Conservation (phyloP, 2,329 filamentous ascomycete genomes). For the Microdochium trichocladiopsis region DNA sequence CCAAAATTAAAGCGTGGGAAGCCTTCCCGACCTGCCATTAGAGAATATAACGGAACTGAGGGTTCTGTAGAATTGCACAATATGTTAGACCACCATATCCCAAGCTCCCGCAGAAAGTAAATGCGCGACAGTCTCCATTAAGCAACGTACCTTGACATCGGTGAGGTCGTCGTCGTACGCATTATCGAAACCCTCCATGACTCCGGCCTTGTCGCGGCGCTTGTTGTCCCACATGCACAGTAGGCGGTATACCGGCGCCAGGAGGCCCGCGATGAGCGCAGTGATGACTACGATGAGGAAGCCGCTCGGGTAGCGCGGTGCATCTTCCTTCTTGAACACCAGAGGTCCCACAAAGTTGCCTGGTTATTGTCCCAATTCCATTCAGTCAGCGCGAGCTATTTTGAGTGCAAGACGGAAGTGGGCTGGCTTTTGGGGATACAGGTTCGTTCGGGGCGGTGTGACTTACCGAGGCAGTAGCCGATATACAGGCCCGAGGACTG, state of each 20-base stretch:
- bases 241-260: conserved; percentile 45
- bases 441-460: no score
- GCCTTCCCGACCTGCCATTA: no score
- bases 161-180: conserved; percentile 46
- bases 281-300: conserved; percentile 46
- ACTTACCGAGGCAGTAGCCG: conserved; percentile 42
- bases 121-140: no score
- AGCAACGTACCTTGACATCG: conserved; percentile 27
- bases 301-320: conserved; percentile 48
- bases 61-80: conserved; percentile 9
- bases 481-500: conserved; percentile 54
- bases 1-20: no score
- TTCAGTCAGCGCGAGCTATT: no score
- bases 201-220: conserved; percentile 39
- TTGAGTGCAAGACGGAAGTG: no score
- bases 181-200: conserved; percentile 40
- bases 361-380: background rate
- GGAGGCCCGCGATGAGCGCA: conserved; percentile 45
- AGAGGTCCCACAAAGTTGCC: conserved; percentile 62
- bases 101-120: no score
- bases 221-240: conserved; percentile 49
- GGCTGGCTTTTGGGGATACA: no score
- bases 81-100: no score
- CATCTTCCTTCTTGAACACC: conserved; percentile 53
- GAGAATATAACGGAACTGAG: conserved; percentile 16